Evolutionary conservation across 768 basidiomycete genomes (phyloP).

Genomic region (Rubroboletus pulcherrimus): DNA sequence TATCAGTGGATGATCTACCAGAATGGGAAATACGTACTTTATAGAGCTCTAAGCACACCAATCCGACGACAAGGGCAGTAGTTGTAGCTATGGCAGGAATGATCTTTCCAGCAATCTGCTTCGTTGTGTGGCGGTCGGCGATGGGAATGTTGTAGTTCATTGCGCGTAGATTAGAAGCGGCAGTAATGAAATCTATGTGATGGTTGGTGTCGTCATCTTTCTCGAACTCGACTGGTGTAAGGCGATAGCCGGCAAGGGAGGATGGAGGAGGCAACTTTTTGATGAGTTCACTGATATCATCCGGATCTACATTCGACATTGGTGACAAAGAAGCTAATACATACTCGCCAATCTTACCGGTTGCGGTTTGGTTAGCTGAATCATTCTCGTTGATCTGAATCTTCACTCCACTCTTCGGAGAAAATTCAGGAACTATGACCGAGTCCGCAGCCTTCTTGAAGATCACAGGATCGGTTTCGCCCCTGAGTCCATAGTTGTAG

Average conservation of each 20-base stretch:
- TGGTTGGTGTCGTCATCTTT: conserved; percentile 98
- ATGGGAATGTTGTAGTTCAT: conserved; percentile 87
- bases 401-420: conserved; percentile 88
- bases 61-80: conserved; percentile 90
- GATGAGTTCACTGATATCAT: conserved; percentile 52
- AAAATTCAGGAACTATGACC: conserved; percentile 86
- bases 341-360: conserved; percentile 19
- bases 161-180: conserved; percentile 94
- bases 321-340: conserved; percentile 1
- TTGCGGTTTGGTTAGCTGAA: conserved; percentile 60
- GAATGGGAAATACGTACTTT: conserved; percentile 52
- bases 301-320: conserved; percentile 35
- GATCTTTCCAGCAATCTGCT: conserved; percentile 98
- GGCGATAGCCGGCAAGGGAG: conserved; percentile 91
- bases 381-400: conserved; percentile 93
- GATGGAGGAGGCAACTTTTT: conserved; percentile 83
- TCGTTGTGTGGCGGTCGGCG: conserved; percentile 89
- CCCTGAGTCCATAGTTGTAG: conserved; percentile 95
- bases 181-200: conserved; percentile 99
- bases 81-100: conserved; percentile 99
- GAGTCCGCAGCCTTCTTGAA: conserved; percentile 84
- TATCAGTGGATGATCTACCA: neutral
- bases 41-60: conserved; percentile 95
- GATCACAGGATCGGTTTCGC: conserved; percentile 70
- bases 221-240: conserved; percentile 95